Conservation (phyloP, 768 basidiomycete genomes). For the Serendipita vermifera region DNA sequence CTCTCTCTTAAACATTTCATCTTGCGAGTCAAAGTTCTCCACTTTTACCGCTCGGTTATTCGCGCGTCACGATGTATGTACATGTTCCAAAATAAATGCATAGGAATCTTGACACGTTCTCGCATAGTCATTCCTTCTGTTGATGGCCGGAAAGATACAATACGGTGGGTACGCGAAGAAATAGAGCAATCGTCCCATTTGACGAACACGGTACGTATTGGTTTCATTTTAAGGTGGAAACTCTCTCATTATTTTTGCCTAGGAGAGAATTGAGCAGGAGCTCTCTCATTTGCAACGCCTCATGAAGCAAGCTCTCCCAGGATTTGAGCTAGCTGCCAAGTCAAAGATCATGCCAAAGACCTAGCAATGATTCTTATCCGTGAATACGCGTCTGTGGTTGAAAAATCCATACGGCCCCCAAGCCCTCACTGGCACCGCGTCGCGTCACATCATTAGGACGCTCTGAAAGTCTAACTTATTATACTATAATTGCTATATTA, state of each 20-base stretch:
- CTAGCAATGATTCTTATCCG: too few relatives aligned
- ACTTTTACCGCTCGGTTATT: constrained; percentile 1
- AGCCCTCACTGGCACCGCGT: too few relatives aligned
- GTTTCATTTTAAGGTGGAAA: not conserved
- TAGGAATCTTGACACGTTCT: too few relatives aligned
- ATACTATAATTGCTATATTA: too few relatives aligned
- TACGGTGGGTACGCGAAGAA: constrained; percentile 1
- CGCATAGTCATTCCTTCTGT: not conserved
- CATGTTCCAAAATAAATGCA: not conserved
- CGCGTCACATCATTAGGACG: too few relatives aligned
- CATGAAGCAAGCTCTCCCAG: constrained; percentile 9
- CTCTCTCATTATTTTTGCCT: not conserved
- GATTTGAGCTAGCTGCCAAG: constrained; percentile 2
- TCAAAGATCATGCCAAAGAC: too few relatives aligned
- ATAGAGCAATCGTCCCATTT: not conserved
- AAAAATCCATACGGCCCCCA: too few relatives aligned
- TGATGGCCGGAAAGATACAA: not conserved
- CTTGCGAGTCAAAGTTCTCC: not conserved
- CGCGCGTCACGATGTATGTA: not conserved
- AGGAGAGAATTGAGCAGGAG: constrained; percentile 2
- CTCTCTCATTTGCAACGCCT: not conserved
- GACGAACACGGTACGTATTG: not conserved
- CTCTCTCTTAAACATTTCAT: not conserved
- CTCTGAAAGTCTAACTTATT: too few relatives aligned
- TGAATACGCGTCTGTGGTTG: too few relatives aligned